Evolutionary conservation across 495 filamentous ascomycete species (phyloP).

Genomic region (Penicillium goetzii): DNA sequence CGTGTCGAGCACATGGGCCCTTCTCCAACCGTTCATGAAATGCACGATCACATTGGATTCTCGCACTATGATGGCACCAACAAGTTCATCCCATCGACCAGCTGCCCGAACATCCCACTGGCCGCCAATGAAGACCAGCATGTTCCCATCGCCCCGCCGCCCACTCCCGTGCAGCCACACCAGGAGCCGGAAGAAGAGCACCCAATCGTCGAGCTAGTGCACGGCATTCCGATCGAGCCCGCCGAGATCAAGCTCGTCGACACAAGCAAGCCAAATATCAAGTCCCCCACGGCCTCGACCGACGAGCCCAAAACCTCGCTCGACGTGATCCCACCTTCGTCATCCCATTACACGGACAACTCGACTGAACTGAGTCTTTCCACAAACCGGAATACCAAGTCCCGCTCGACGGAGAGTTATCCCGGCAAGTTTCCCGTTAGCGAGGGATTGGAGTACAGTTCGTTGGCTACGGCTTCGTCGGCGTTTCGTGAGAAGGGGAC

Average conservation of each 20-base stretch:
- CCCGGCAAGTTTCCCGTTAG: slow-evolving; percentile 44
- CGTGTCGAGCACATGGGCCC: not conserved
- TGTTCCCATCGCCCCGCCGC: not conserved
- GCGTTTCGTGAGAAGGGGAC: slow-evolving; percentile 31
- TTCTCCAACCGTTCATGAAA: not conserved
- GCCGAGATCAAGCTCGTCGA: not conserved
- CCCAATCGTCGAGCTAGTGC: not conserved
- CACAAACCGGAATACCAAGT: slow-evolving; percentile 18
- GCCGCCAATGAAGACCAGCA: not conserved
- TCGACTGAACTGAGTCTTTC: slow-evolving; percentile 7
- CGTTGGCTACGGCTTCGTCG: slow-evolving; percentile 33
- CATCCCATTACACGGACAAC: slow-evolving; percentile 3
- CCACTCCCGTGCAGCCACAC: not conserved
- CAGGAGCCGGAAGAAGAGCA: not conserved
- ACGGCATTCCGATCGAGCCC: not conserved
- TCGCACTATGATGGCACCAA: not conserved
- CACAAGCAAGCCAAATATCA: not conserved
- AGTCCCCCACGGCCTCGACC: not conserved
- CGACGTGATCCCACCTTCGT: not conserved
- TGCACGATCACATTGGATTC: not conserved
- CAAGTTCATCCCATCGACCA: not conserved
- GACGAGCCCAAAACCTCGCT: not conserved
- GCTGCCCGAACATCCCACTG: not conserved
- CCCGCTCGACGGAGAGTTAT: slow-evolving; percentile 39
- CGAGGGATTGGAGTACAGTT: slow-evolving; percentile 34